phyloP scores from a whole-genome alignment of 169 alveolate genomes.

The Plasmodium relictum region DNA sequence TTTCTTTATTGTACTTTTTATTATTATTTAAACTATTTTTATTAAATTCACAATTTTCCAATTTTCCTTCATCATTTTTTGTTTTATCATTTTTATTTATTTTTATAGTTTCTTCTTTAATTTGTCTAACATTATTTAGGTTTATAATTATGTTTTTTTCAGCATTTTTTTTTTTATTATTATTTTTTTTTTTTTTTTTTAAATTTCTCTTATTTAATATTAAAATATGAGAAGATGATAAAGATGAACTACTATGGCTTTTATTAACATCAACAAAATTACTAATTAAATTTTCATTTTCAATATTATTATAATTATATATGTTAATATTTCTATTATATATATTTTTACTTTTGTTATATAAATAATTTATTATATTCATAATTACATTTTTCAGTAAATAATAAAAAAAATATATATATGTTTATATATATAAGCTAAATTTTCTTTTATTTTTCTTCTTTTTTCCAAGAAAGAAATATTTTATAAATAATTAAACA shows the following conservation, averaged over 20 bases:
- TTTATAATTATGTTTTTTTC: background rate
- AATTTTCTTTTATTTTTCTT: too few species aligned
- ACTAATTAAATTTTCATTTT: slow-evolving; percentile 72
- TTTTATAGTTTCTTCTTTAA: background rate
- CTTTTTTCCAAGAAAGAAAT: too few species aligned
- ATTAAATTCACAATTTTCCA: background rate
- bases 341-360: slow-evolving; percentile 68
- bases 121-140: background rate
- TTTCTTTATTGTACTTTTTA: background rate
- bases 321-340: slow-evolving; percentile 48
- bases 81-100: background rate
- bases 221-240: slow-evolving; percentile 25
- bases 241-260: slow-evolving; percentile 29
- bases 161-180: background rate
- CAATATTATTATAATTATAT: slow-evolving; percentile 60
- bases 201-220: background rate
- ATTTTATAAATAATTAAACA: too few species aligned
- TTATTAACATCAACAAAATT: slow-evolving; percentile 23
- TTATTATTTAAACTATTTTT: background rate
- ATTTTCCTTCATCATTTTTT: background rate
- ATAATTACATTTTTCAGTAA: slow-evolving; percentile 64
- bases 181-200: background rate
- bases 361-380: slow-evolving; percentile 75
- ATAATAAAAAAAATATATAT: background rate
- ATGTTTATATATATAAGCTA: background rate